A percentile compares a stretch with the other conserved stretches of the same genome.
Conservation (phyloP, 2,329 filamentous ascomycete genomes). For the Aspergillus sp. region DNA sequence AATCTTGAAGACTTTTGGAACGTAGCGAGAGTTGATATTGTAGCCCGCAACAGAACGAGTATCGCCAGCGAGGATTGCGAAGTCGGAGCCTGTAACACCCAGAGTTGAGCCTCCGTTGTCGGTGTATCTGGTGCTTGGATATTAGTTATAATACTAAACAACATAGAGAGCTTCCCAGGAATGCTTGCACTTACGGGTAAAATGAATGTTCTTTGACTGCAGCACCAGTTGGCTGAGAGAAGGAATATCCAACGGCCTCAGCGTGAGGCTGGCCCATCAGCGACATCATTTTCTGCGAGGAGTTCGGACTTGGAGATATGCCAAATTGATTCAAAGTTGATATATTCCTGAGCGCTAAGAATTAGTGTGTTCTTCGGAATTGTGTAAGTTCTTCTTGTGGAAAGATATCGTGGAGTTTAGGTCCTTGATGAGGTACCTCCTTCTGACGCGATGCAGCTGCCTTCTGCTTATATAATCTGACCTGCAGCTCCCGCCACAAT, state of each 20-base stretch:
- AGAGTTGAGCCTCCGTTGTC: slow-evolving; percentile 97
- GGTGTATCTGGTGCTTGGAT: slow-evolving; percentile 59
- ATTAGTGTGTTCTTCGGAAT: slow-evolving; percentile 10
- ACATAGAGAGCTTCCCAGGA: not conserved
- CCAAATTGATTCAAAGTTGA: slow-evolving; percentile 1
- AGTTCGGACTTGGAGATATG: not conserved
- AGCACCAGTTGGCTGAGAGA: slow-evolving; percentile 48
- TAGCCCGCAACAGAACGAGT: slow-evolving; percentile 93
- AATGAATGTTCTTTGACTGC: slow-evolving; percentile 67
- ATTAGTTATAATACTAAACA: slow-evolving; percentile 7
- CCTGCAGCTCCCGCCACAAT: slow-evolving; percentile 6
- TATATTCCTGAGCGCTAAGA: not conserved
- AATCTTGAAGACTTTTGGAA: slow-evolving; percentile 95
- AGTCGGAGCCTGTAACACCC: slow-evolving; percentile 88
- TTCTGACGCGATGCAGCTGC: slow-evolving; percentile 36
- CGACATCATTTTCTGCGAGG: slow-evolving; percentile 46
- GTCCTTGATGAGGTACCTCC: slow-evolving; percentile 3
- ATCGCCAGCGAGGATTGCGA: slow-evolving; percentile 95
- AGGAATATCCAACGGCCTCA: slow-evolving; percentile 57
- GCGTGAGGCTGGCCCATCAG: slow-evolving; percentile 48
- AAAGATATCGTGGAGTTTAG: not conserved
- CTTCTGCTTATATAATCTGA: slow-evolving; percentile 31
- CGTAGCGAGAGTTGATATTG: slow-evolving; percentile 96
- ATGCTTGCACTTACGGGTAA: slow-evolving; percentile 67
- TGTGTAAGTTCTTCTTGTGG: not conserved